Base-by-base conservation (phyloP, 2,329 filamentous ascomycete genomes). In the Cercospora sp. region DNA sequence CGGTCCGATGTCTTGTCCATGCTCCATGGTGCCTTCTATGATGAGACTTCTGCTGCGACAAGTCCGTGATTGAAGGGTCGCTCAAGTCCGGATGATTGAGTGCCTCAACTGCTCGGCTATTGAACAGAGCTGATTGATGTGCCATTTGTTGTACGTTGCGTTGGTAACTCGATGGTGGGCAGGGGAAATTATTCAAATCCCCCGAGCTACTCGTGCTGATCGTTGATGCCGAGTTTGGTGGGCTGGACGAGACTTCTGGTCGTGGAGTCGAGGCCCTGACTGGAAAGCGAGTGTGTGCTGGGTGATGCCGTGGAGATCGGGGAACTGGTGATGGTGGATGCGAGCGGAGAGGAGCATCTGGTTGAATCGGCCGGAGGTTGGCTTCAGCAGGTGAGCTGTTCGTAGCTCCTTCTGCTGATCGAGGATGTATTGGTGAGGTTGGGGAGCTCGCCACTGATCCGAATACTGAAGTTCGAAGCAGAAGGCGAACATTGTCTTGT, bases 401-500 rank as follows among this genome's bases (percentile, higher is more conserved):
- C 21, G 12, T 62, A 13, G 59, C 61, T 61, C 53, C 26, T 34
- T 10, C 13, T 34, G 63, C 43, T 58, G 65, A 61, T 62, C 16
- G 70, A 24, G 68, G 61, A 49, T 66, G 67, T 16, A 63, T 43
- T 13, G 71, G 71, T 51, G 69, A 68, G 43, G 70, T 69, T 63
- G 70, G 68, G 5, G 70, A 71, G 66, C 64, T 72, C 45, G 69
- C 70, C 2, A 71, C 69, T 32, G 69, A 70, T 32, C 71, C 73
- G 43, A 76, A 72, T 28, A 77, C 69, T 18, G 76, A 78, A 53
- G 69, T 69, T 26, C 76, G 71, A 3, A 79, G 71, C 21, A 78
- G 74, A 61, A 77, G 73, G 58, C 77, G 72, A 43, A 79, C 76
- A 67, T 76, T 77, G 66, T 77, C 75, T 66, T 78, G 75, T 1